Percentiles rank a stretch among this genome's conserved stretches.
Conservation (phyloP, 148 eudicot genomes). For the Vaccinium macrocarpon region DNA sequence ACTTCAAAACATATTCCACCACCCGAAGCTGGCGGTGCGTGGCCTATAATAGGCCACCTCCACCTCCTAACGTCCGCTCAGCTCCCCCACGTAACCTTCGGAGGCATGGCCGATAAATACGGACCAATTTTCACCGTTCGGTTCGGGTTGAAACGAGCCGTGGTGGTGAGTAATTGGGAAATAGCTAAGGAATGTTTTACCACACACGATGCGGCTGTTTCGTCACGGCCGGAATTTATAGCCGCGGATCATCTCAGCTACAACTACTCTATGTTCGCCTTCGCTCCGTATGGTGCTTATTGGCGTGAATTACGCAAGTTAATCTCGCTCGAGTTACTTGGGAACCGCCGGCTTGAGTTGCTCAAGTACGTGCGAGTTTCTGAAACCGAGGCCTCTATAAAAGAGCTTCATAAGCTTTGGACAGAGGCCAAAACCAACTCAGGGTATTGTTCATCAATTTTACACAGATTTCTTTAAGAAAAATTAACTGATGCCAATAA, state of each 20-base stretch:
- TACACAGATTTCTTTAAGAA: neutral
- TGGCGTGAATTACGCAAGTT: constrained; percentile 2
- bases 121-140: constrained; percentile 16
- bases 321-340: neutral
- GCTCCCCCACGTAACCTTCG: neutral
- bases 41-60: constrained; percentile 11
- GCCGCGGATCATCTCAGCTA: neutral
- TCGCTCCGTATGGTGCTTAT: neutral
- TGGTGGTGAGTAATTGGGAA: constrained; percentile 12
- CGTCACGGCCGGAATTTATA: neutral
- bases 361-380: constrained; percentile 9
- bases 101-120: neutral
- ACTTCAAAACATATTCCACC: neutral
- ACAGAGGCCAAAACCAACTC: neutral
- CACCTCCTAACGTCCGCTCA: neutral
- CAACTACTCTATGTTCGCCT: constrained; percentile 1
- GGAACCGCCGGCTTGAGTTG: neutral
- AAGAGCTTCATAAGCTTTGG: constrained; percentile 5
- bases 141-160: neutral
- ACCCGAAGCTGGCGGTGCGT: neutral
- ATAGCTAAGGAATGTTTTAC: constrained; percentile 16
- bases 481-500: too few species aligned
- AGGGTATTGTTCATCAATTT: neutral
- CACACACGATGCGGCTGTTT: neutral
- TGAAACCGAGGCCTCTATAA: constrained; percentile 4